Evolutionary conservation across 108 stramenopile species (phyloP), one percentile per base, ranked within the genome.

Genomic region (Nitzschia sp.): DNA sequence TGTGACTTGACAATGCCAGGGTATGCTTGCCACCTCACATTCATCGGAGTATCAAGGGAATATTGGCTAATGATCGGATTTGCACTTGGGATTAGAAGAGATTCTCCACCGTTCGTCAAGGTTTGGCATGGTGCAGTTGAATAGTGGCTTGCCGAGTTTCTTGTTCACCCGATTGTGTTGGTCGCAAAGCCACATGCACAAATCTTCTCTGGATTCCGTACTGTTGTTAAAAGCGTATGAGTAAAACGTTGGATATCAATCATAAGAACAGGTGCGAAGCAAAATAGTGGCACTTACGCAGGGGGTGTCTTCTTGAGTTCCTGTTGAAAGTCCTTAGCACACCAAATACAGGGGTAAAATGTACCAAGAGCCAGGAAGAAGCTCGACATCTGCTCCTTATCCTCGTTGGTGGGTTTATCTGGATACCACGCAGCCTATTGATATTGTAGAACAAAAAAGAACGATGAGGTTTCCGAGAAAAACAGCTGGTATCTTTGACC

Each of bases 321-420:
- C 41, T 83, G 37, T 64, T 84, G 85, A 82, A 91, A 94, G 57
- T 94, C 92, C 8, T 63, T 46, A 0, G 90, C 90, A 71, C 90
- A 91, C 76, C 83, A 91, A 10, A 80, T 76, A 72, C 93, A 94
- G 3, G 93, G 93, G 78, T 94, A 91, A 71, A 94, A 94, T 65
- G 58, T 70, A 26, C 86, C 93, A 37, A 94, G 52, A 21, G 87
- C 79, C 3, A 54, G 55, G 34, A 91, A 74, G 57, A 94, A 94
- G 43, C 78, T 43, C 14, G 56, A 65, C 83, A 94, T 91, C 20
- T 63, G 43, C 10, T 72, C 39, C 58, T 82, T 65, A 60, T 94
- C 83, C 41, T 86, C 69, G 6, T 21, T 20, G 0, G 90, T 77
- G n/a, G 93, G 93, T 68, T 70, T 51, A 7, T 89, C 86, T 1